These are phyloP conservation scores for Phoenix roebelenii DNA, from an alignment of 176 grass and related monocot species.

Conservation along the genomic window DNA sequence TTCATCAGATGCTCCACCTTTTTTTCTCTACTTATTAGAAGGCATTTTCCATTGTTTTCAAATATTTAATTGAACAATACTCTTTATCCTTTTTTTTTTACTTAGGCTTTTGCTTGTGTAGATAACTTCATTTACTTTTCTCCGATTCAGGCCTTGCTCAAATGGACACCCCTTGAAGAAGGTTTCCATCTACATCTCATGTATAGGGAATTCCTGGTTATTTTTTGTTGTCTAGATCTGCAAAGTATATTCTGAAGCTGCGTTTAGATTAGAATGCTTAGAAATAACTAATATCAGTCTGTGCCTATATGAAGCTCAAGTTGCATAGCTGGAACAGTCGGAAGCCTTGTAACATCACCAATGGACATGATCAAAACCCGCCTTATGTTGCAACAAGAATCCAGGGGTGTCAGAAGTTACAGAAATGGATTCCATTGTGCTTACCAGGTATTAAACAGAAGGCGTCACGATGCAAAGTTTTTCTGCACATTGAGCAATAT, in stretches of 20 bases:
- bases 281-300: slow-evolving; percentile 21
- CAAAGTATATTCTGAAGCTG: slow-evolving; percentile 6
- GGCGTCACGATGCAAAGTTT: no score
- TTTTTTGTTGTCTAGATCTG: slow-evolving; percentile 17
- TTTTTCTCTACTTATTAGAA: neutral
- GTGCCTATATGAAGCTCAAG: slow-evolving; percentile 63
- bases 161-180: slow-evolving; percentile 75
- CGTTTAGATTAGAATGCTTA: slow-evolving; percentile 1
- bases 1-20: neutral
- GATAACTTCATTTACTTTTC: neutral
- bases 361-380: slow-evolving; percentile 95
- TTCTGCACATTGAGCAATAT: no score
- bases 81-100: neutral
- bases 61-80: neutral
- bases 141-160: slow-evolving; percentile 58
- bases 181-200: slow-evolving; percentile 86
- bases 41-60: neutral
- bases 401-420: slow-evolving; percentile 45
- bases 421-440: slow-evolving; percentile 88
- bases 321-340: slow-evolving; percentile 75
- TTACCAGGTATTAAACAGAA: slow-evolving; percentile 49
- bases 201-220: slow-evolving; percentile 48
- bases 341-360: slow-evolving; percentile 71
- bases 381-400: slow-evolving; percentile 74
- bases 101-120: neutral